phyloP scores from a whole-genome alignment of 176 grass and related monocot species.

The barley (Hordeum vulgare) region DNA sequence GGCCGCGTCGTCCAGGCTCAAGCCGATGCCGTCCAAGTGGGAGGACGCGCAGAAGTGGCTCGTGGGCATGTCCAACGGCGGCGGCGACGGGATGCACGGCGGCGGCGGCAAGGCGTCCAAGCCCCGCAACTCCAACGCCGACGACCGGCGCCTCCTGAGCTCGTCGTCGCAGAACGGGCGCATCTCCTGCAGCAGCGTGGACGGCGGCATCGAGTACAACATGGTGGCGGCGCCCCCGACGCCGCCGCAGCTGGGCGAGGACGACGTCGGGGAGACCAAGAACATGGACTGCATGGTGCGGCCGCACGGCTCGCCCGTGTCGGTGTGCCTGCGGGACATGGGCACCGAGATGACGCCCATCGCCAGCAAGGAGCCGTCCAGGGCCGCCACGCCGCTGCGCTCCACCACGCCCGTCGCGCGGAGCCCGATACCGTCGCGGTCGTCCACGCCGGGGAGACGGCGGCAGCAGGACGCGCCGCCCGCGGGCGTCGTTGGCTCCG shows the following conservation, averaged over 20 bases:
- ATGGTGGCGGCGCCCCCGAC: constrained; percentile 14
- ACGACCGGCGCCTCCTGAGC: constrained; percentile 57
- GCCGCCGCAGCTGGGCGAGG: constrained; percentile 2
- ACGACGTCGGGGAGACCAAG: constrained; percentile 75
- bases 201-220: constrained; percentile 62
- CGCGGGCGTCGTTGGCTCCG: neutral
- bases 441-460: constrained; percentile 48
- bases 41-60: constrained; percentile 99
- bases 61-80: constrained; percentile 40
- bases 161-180: constrained; percentile 74
- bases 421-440: constrained; percentile 70
- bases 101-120: constrained; percentile 9
- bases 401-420: constrained; percentile 67
- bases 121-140: constrained; percentile 78
- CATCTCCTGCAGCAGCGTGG: constrained; percentile 82
- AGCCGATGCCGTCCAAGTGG: constrained; percentile 89
- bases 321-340: constrained; percentile 79
- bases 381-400: constrained; percentile 68
- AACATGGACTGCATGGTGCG: constrained; percentile 56
- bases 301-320: constrained; percentile 16
- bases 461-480: constrained; percentile 23
- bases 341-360: constrained; percentile 99
- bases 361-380: constrained; percentile 93
- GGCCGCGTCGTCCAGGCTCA: constrained; percentile 35
- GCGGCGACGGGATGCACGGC: constrained; percentile 21